Percentiles rank a stretch among this genome's conserved stretches.
Conservation (phyloP, 2,329 filamentous ascomycete genomes). For the Talaromyces sp. region DNA sequence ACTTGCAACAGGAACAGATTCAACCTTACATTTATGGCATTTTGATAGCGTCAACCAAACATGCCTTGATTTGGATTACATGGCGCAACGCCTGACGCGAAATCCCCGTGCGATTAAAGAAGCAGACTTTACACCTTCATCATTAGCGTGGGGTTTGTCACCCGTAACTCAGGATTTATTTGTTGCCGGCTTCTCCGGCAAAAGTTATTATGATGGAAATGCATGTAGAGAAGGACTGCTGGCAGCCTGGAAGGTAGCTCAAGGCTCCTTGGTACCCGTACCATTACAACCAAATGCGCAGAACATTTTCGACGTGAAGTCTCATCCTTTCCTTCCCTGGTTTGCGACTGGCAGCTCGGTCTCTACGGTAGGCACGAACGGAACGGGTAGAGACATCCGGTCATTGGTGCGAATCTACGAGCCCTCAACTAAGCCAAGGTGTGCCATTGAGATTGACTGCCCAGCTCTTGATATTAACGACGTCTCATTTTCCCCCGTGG, state of each 20-base stretch:
- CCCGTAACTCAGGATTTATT: constrained; percentile 44
- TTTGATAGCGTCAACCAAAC: constrained; percentile 21
- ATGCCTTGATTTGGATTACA: constrained; percentile 32
- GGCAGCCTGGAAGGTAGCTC: constrained; percentile 53
- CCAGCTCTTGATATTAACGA: constrained; percentile 63
- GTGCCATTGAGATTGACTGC: constrained; percentile 53
- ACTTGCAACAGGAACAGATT: constrained; percentile 51
- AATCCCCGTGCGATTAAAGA: constrained; percentile 26
- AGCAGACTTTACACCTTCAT: constrained; percentile 44
- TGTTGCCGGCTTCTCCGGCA: constrained; percentile 56
- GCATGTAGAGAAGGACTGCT: constrained; percentile 51
- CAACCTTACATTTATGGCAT: constrained; percentile 38
- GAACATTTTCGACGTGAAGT: constrained; percentile 60
- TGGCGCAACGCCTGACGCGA: constrained; percentile 22
- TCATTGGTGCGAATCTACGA: constrained; percentile 57
- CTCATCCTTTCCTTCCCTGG: constrained; percentile 51
- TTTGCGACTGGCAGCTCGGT: constrained; percentile 57
- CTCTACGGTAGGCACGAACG: constrained; percentile 23
- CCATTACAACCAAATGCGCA: constrained; percentile 49
- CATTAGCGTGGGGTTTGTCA: constrained; percentile 50
- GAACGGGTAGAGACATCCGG: constrained; percentile 39
- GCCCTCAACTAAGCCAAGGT: constrained; percentile 35
- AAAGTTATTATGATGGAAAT: constrained; percentile 29
- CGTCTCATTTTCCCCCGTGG: constrained; percentile 50
- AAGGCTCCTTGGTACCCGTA: constrained; percentile 36